Evolutionary conservation across 139 green algal genomes (phyloP), one percentile per base, ranked within the genome.

Genomic region (Haematococcus sp.): DNA sequence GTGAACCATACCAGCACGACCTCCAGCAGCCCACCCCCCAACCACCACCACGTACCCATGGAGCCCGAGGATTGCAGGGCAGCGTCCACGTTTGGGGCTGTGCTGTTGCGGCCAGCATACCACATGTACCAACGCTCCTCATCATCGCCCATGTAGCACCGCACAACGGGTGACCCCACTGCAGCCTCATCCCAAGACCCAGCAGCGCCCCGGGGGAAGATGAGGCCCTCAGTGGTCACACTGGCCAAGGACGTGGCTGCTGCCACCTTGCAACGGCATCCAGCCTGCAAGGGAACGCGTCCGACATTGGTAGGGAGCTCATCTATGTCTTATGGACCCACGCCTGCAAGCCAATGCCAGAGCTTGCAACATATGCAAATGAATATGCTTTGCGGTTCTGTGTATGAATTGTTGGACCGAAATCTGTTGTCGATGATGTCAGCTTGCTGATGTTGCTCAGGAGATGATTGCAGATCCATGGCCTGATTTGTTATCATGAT

Each of bases 111-210:
- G 1, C 91, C 93, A 27, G 72, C 84, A 73, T 97, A 97, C 93
- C 93, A 97, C 93, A 97, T 96, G 61, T 85, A 86, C 93, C 93
- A 97, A 2, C 88, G 81, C 84, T 92, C 73, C 73, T 93, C 90
- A 46, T 94, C 84, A 52, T 96, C 92, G 1, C 87, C 87, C 51
- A 93, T 32, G 61, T 88, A 97, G 81, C 87, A 94, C 20, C 91
- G 83, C 20, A 93, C 91, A 52, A 96, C 84, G 16, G 91, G 87
- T 28, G 83, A 84, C 7, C 89, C 89, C 2, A 96, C 81, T 2
- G 70, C 83, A 15, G 75, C 83, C 13, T 86, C 78, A 32, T 96
- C 91, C 91, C 91, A 96, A 0, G 86, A 77, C 28, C 88, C 91
- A 17, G 35, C 0, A 2, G 59, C 60, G 2, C 91, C 91, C 4